phyloP scores from a whole-genome alignment of 306 rosid species.

The Mimosa bimucronata region DNA sequence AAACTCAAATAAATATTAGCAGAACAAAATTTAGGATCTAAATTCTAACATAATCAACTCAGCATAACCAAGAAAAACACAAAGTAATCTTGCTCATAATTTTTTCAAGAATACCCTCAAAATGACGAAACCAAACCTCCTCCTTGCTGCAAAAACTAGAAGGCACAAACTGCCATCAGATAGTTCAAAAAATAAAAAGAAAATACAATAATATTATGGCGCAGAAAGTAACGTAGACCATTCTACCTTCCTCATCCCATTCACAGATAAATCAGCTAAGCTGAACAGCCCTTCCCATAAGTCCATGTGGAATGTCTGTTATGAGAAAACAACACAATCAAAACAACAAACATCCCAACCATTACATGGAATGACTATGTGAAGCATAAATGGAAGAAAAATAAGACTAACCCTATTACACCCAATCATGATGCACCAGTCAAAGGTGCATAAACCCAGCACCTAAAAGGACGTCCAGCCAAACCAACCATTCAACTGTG shows the following conservation, averaged over 20 bases:
- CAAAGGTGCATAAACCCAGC: slow-evolving; percentile 19
- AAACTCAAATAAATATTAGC: slow-evolving; percentile 20
- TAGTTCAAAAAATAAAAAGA: not conserved
- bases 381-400: slow-evolving; percentile 36
- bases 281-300: slow-evolving; percentile 47
- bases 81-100: slow-evolving; percentile 14
- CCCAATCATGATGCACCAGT: slow-evolving; percentile 35
- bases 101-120: slow-evolving; percentile 21
- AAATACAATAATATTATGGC: slow-evolving; percentile 10
- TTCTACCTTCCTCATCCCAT: slow-evolving; percentile 53
- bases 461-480: slow-evolving; percentile 27
- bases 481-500: slow-evolving; percentile 27
- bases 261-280: slow-evolving; percentile 47
- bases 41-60: not conserved
- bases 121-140: slow-evolving; percentile 37
- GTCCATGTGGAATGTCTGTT: slow-evolving; percentile 59
- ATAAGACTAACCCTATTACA: slow-evolving; percentile 36
- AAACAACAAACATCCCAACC: slow-evolving; percentile 51
- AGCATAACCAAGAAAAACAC: slow-evolving; percentile 1
- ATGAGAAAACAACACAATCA: slow-evolving; percentile 51
- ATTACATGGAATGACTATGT: slow-evolving; percentile 24
- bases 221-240: slow-evolving; percentile 29
- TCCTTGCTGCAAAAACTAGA: slow-evolving; percentile 44
- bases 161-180: slow-evolving; percentile 11
- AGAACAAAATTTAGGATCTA: not conserved